A percentile compares a stretch with the other conserved stretches of the same genome.
Conservation (phyloP, 2,329 filamentous ascomycete genomes). For the Beauveria varroae region DNA sequence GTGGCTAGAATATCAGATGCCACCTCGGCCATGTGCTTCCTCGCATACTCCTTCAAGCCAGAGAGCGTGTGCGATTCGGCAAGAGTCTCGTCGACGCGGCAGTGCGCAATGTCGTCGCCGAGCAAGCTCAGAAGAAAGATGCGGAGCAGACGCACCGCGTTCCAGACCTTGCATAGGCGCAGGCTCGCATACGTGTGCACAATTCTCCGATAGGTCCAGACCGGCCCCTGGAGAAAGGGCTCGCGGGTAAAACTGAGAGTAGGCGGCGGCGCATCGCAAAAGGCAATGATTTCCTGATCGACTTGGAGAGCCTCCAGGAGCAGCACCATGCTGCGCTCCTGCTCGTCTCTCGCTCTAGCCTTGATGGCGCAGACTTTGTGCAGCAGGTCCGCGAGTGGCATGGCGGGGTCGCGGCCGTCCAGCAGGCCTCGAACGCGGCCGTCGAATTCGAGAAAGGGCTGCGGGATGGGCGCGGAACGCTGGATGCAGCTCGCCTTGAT, state of each 20-base stretch:
- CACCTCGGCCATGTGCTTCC: conserved; percentile 14
- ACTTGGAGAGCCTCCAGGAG: conserved; percentile 16
- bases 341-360: not conserved
- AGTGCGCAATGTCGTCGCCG: not conserved
- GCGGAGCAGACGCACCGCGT: conserved; percentile 18
- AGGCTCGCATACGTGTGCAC: conserved; percentile 16
- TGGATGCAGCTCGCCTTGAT: conserved; percentile 22
- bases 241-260: not conserved
- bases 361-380: conserved; percentile 16
- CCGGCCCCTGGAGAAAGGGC: not conserved
- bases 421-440: conserved; percentile 12
- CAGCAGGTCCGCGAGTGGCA: not conserved
- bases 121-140: conserved; percentile 18
- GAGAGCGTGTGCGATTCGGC: not conserved
- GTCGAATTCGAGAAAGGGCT: conserved; percentile 15
- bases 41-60: conserved; percentile 8
- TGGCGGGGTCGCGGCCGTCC: conserved; percentile 11
- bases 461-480: conserved; percentile 16
- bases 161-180: conserved; percentile 19
- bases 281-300: conserved; percentile 13
- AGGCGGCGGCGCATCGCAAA: not conserved
- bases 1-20: conserved; percentile 18
- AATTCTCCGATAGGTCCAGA: conserved; percentile 14
- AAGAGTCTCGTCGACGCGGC: conserved; percentile 1
- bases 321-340: not conserved